phyloP scores from a whole-genome alignment of 108 stramenopile genomes.

The Chaetoceros muelleri region DNA sequence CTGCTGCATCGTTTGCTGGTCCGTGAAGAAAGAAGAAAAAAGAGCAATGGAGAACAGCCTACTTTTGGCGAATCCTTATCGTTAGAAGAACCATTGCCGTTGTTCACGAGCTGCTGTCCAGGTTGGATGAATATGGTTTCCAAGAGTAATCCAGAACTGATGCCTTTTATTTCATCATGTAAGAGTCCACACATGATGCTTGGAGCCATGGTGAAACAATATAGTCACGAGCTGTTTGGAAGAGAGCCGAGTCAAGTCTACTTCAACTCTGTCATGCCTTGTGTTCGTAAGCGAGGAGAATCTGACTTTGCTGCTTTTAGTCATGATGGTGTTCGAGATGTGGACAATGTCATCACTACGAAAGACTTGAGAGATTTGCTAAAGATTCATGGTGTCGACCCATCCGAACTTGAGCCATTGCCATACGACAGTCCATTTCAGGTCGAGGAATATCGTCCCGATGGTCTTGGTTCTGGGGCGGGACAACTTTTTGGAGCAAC shows the following conservation, averaged over 20 bases:
- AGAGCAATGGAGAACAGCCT: too few species aligned
- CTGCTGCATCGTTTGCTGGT: constrained; percentile 25
- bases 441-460: constrained; percentile 22
- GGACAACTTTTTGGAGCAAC: constrained; percentile 37
- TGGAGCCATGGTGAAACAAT: constrained; percentile 8
- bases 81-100: constrained; percentile 26
- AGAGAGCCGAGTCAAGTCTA: constrained; percentile 17
- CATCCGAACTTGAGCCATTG: too few species aligned
- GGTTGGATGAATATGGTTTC: constrained; percentile 47
- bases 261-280: constrained; percentile 38
- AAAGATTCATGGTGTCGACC: constrained; percentile 22
- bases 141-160: constrained; percentile 28
- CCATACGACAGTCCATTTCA: too few species aligned
- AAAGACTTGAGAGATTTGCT: constrained; percentile 25
- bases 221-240: constrained; percentile 8
- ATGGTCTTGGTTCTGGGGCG: constrained; percentile 41
- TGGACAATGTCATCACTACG: constrained; percentile 37
- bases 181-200: constrained; percentile 29
- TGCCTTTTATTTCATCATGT: constrained; percentile 32
- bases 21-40: constrained; percentile 18
- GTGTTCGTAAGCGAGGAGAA: constrained; percentile 44
- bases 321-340: constrained; percentile 25
- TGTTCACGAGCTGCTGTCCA: constrained; percentile 43
- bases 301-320: constrained; percentile 27
- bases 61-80: too few species aligned